Evolutionary conservation across 352 stramenopile genomes (phyloP), one percentile per base, ranked within the genome.

Genomic region (Phytophthora foliorum): DNA sequence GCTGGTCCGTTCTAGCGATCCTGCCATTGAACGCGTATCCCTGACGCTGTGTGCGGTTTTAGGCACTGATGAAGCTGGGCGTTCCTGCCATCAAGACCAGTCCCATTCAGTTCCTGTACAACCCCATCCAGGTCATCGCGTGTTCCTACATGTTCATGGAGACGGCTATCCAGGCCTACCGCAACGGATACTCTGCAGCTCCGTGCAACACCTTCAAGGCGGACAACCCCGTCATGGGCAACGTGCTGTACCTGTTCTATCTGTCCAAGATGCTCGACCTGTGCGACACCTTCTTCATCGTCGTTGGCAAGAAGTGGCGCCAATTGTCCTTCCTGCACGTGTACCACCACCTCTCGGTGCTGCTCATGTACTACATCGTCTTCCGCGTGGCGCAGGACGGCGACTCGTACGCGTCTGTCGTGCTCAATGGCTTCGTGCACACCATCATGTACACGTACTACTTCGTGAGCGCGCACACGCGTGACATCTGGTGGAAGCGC

Each of bases 371-470:
- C 82, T 99, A 96, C 94, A 70, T 98, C 29, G 96, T 96, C 69
- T 84, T 94, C 42, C 94, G 97, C 74, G 83, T 94, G 5, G 91
- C 91, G 31, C 97, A 98, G 66, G 95, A 99, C 77, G 95, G 94
- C 66, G 96, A 99, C 81, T 93, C 98, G 62, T 99, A 96, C 81
- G 80, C 97, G 17, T 98, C 96, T 31, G 94, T 99, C 61, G 73
- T 98, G 19, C 78, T 98, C 44, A 99, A 99, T 76, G 91, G 92
- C 63, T 98, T 98, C 75, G 98, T 99, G 63, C 97, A 99, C 81
- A 98, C 93, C 36, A 95, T 99, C 73, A 99, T 99, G 96, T 99
- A 99, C 89, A 98, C 91, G 6, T 99, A 99, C 82, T 99, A 99
- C 91, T 98, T 98, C 67, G 95, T 99, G 36, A 97, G 89, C 78